Evolutionary conservation across 2,329 filamentous ascomycete species (phyloP), one percentile per base, ranked within the genome.

Genomic region (Aureobasidium sp.): DNA sequence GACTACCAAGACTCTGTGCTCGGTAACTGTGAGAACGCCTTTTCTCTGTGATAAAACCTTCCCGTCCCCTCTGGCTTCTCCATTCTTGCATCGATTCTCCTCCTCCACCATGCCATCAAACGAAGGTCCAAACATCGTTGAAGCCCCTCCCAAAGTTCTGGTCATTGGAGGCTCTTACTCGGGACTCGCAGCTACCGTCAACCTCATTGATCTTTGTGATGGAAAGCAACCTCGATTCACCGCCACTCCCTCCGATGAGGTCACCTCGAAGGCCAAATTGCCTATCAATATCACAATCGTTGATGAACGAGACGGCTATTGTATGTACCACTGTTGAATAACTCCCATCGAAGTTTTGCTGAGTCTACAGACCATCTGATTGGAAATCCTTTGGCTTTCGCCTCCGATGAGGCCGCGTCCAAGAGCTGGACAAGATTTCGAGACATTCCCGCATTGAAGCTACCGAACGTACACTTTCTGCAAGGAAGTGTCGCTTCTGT

Each of bases 271-370:
- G 11, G 17, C 29, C 38, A 55, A 55, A 41, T 61, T 56, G 47
- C 62, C 55, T 45, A 68, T 88, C 12, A 78, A 88, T 32, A 82
- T 90, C 47, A 89, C 84, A 19, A 77, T 90, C 19, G 81, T 88
- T 21, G 86, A 90, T 61, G 85, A 90, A 67, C 74, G 85, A n/a
- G 86, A 90, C 72, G 87, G 87, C n/a, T 90, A 82, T 66, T 90
- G 86, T 90, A 73, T 61, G 83, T 45, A 7, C 10, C 3, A 56
- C 35, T 22, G 24, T 51, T 50, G 54, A 50, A 32, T 3, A 22
- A 41, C 14, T 41, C 30, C 8, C 3, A 7, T 14, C 8, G 22
- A 17, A 6, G 27, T 22, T 7, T 49, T 45, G 44, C 34, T 53
- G 53, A 29, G 27, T 12, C 12, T 4, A 27, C 55, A 82, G 32